Percentiles rank a stretch among this genome's conserved stretches.
These are phyloP conservation scores for Priceomyces castillae DNA, from an alignment of 805 yeast species.

Conservation along the genomic window DNA sequence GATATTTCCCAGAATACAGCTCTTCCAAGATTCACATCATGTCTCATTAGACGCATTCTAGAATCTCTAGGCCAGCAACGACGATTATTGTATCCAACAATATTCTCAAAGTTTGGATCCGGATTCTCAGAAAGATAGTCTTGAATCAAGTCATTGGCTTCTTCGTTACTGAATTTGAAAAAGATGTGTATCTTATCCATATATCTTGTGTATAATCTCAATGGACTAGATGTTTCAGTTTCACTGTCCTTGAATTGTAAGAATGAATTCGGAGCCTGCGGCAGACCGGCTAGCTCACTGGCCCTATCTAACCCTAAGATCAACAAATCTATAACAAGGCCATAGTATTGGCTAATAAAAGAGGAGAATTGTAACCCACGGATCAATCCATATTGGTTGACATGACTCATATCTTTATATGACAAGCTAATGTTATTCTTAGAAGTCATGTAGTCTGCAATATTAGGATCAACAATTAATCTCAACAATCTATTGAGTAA, in stretches of 20 bases:
- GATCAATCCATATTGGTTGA: slow-evolving; percentile 82
- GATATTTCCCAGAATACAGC: slow-evolving; percentile 91
- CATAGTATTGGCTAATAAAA: slow-evolving; percentile 87
- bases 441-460: slow-evolving; percentile 93
- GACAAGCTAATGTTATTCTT: slow-evolving; percentile 80
- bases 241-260: slow-evolving; percentile 61
- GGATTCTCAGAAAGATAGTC: slow-evolving; percentile 82
- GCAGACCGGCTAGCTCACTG: slow-evolving; percentile 77
- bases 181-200: slow-evolving; percentile 78
- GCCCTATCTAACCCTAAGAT: slow-evolving; percentile 87
- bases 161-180: slow-evolving; percentile 70
- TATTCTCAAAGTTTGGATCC: slow-evolving; percentile 87
- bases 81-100: slow-evolving; percentile 81
- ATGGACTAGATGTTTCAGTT: slow-evolving; percentile 68
- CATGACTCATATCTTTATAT: slow-evolving; percentile 93
- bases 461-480: slow-evolving; percentile 79
- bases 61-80: slow-evolving; percentile 94
- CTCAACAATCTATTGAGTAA: slow-evolving; percentile 77
- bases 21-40: slow-evolving; percentile 87
- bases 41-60: slow-evolving; percentile 86
- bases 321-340: slow-evolving; percentile 76
- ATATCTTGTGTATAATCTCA: slow-evolving; percentile 77
- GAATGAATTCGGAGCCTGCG: slow-evolving; percentile 70
- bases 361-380: slow-evolving; percentile 90
- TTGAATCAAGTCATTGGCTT: slow-evolving; percentile 70